phyloP scores from a whole-genome alignment of 495 filamentous ascomycete species.

The Wilcoxina mikolae region DNA sequence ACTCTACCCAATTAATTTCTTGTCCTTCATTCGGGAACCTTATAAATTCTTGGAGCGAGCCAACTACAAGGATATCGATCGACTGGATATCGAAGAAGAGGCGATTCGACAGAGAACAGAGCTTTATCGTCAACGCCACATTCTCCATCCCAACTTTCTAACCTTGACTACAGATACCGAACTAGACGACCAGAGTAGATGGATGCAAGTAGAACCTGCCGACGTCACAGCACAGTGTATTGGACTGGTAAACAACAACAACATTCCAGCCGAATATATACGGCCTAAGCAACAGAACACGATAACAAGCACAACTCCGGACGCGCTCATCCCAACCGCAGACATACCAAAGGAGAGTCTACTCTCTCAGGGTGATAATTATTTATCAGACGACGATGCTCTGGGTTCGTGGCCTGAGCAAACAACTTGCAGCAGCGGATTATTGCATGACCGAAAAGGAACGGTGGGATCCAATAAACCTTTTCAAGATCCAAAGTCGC shows the following conservation, averaged over 20 bases:
- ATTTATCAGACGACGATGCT: constrained; percentile 20
- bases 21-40: constrained; percentile 61
- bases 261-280: constrained; percentile 27
- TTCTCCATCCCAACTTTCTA: constrained; percentile 62
- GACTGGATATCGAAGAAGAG: constrained; percentile 54
- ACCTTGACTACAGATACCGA: constrained; percentile 55
- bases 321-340: constrained; percentile 27
- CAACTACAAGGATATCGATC: constrained; percentile 45
- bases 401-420: constrained; percentile 13
- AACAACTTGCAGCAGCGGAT: constrained; percentile 6
- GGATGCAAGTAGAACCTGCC: constrained; percentile 54
- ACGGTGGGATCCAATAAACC: constrained; percentile 28
- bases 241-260: constrained; percentile 34
- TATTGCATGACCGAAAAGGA: constrained; percentile 15
- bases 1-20: constrained; percentile 64
- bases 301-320: constrained; percentile 26
- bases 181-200: constrained; percentile 51
- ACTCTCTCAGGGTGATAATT: constrained; percentile 25
- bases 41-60: constrained; percentile 52
- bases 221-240: constrained; percentile 59
- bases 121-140: constrained; percentile 48
- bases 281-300: constrained; percentile 28
- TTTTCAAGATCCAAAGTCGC: constrained; percentile 30
- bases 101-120: constrained; percentile 57
- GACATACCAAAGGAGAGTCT: constrained; percentile 30